Evolutionary conservation across 306 rosid genomes (phyloP), one percentile per base, ranked within the genome.

Genomic region (Bauhinia variegata): DNA sequence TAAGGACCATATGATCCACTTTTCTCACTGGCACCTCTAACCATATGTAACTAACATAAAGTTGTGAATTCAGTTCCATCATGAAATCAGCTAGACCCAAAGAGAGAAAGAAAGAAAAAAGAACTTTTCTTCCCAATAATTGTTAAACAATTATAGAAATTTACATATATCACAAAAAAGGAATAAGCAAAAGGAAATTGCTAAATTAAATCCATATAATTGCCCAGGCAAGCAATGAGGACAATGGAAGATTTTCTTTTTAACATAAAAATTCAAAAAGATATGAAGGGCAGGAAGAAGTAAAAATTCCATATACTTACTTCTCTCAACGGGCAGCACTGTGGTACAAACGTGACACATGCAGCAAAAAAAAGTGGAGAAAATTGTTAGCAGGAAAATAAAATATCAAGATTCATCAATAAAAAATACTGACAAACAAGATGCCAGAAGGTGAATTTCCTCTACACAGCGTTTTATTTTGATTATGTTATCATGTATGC

Each of bases 251-350:
- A 23, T 23, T 23, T 23, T 23, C 2, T 23, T 1, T 23, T 23
- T 23, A 23, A 23, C 28, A 23, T 23, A 23, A 23, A 23, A 23
- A 23, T 23, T 23, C 1, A 23, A 23, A 23, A 2, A 23, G 28
- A 23, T 23, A 23, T 1, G 2, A 23, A 2, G 28, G 28, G 28
- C 28, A 57, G 19, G 47, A 73, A 51, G 49, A 30, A 47, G 33
- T 14, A 65, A 30, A 63, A 51, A 51, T 64, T 17, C 64, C 60
- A 71, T 73, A 68, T 70, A 82, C 98, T 80, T 82, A 92, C 98
- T 85, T 84, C 62, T 89, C 73, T 89, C 98, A 85, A 82, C 93
- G 2, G 86, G 91, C 68, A 92, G 86, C 77, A 81, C 98, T 92
- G 81, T 14, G 61, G 61, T 49, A 75, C 77, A 60, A 57, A 18